A percentile compares a stretch with the other conserved stretches of the same genome.
Evolutionary conservation across 805 yeast genomes (phyloP).

Genomic region (Metschnikowia matae): DNA sequence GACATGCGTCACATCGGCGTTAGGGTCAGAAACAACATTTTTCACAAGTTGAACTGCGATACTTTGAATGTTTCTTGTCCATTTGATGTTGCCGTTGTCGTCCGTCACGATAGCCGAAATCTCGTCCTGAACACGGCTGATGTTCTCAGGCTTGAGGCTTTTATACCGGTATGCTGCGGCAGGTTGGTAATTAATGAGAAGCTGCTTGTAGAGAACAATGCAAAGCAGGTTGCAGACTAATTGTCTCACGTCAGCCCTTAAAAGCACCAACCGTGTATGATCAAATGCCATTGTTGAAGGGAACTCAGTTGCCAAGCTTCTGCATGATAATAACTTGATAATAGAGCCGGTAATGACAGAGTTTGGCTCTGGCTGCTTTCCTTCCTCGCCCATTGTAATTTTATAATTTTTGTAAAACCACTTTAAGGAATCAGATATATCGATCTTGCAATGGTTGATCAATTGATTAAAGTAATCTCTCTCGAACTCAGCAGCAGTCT

Average conservation of each 20-base stretch:
- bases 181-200: constrained; percentile 40
- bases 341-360: constrained; percentile 49
- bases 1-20: constrained; percentile 8
- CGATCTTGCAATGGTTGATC: constrained; percentile 52
- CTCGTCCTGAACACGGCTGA: constrained; percentile 58
- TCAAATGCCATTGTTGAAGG: constrained; percentile 84
- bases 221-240: constrained; percentile 77
- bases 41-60: constrained; percentile 66
- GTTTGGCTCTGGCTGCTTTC: constrained; percentile 24
- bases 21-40: constrained; percentile 23
- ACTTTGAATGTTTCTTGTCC: constrained; percentile 79
- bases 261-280: constrained; percentile 68
- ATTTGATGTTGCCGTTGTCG: constrained; percentile 80
- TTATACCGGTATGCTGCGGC: constrained; percentile 18
- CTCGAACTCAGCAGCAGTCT: constrained; percentile 86
- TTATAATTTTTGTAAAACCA: constrained; percentile 55
- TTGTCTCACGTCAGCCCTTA: constrained; percentile 84
- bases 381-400: constrained; percentile 12
- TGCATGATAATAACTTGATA: constrained; percentile 64
- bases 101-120: constrained; percentile 77
- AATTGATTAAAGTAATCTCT: constrained; percentile 69
- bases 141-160: constrained; percentile 29
- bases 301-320: constrained; percentile 75
- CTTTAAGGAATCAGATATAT: constrained; percentile 53
- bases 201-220: constrained; percentile 65